These are phyloP conservation scores for Backusella australiensis DNA, from an alignment of 192 early-diverging fungal species.

Conservation along the genomic window DNA sequence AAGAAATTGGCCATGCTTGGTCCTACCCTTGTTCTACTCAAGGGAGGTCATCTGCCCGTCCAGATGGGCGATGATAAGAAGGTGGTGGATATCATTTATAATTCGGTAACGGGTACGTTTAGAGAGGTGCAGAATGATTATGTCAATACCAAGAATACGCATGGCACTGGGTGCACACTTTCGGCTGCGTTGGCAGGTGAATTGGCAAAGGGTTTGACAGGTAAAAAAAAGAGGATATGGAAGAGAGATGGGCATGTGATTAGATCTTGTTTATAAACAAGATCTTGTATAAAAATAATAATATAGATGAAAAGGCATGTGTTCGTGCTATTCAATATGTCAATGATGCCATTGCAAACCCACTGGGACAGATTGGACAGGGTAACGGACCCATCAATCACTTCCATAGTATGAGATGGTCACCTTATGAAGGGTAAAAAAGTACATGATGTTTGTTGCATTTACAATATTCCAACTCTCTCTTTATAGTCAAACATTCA, in stretches of 20 bases:
- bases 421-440: conserved; percentile 43
- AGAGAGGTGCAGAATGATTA: conserved; percentile 52
- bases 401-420: conserved; percentile 48
- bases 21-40: conserved; percentile 62
- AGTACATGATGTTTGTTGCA: too few species aligned
- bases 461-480: too few species aligned
- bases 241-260: neutral
- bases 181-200: conserved; percentile 77
- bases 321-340: conserved; percentile 59
- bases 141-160: conserved; percentile 68
- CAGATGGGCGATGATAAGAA: neutral
- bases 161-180: conserved; percentile 89
- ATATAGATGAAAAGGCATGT: conserved; percentile 52
- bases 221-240: conserved; percentile 23
- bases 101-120: conserved; percentile 35
- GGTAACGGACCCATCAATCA: conserved; percentile 82
- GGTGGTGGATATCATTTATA: conserved; percentile 67
- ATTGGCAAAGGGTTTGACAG: conserved; percentile 54
- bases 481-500: conserved; percentile 14
- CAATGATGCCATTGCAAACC: conserved; percentile 58
- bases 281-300: neutral
- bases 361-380: conserved; percentile 54
- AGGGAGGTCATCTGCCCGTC: conserved; percentile 78
- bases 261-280: neutral
- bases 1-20: conserved; percentile 52